Conservation (phyloP, 352 stramenopile genomes). For the Pythium apleroticum region DNA sequence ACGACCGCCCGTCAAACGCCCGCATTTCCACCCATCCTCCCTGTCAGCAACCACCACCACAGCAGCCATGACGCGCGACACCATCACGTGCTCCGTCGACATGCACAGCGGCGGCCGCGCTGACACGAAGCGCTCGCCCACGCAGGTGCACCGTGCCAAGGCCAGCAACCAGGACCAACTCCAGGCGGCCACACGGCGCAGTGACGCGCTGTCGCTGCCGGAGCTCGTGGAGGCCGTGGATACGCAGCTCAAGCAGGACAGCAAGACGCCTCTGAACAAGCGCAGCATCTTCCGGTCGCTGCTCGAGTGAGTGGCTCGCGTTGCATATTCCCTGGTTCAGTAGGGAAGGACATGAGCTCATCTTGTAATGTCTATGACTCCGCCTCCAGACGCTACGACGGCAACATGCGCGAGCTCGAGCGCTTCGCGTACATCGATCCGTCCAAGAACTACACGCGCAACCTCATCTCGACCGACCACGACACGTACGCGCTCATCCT, state of each 20-base stretch:
- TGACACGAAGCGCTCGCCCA: conserved; percentile 14
- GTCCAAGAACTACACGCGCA: conserved; percentile 88
- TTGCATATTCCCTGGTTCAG: too few relatives aligned
- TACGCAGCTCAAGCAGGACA: conserved; percentile 34
- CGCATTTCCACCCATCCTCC: conserved; percentile 2
- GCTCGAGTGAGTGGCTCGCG: conserved; percentile 35
- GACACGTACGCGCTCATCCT: conserved; percentile 91
- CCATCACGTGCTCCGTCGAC: conserved; percentile 19
- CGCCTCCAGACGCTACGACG: conserved; percentile 39
- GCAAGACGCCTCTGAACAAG: conserved; percentile 40
- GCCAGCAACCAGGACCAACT: conserved; percentile 11
- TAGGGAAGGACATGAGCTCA: too few relatives aligned
- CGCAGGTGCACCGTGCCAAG: conserved; percentile 14
- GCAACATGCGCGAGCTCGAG: conserved; percentile 47
- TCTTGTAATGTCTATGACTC: too few relatives aligned
- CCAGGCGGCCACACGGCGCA: background rate
- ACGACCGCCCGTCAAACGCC: too few relatives aligned
- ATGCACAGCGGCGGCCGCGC: background rate
- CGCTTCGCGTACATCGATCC: conserved; percentile 71
- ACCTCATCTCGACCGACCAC: conserved; percentile 88
- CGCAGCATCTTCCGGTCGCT: conserved; percentile 33
- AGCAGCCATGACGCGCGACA: conserved; percentile 26
- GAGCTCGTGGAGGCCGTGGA: conserved; percentile 51
- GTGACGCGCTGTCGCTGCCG: conserved; percentile 29
- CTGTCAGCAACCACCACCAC: background rate